Conservation (phyloP, 1,284 basidiomycete genomes). For the Irpex lacteus region DNA sequence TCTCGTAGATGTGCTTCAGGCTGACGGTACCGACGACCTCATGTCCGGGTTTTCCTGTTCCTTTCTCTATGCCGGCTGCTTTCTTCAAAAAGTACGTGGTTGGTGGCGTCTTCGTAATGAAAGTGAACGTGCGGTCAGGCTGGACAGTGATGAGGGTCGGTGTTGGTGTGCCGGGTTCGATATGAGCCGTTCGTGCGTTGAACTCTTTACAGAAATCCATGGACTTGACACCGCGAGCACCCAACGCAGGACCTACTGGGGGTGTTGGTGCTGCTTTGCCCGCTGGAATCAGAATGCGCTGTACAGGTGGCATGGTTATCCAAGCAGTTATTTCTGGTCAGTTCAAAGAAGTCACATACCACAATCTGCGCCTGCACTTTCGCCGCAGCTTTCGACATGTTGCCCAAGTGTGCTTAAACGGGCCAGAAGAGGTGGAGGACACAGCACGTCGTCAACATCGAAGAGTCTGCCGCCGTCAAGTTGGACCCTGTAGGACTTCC, state of each 20-base stretch:
- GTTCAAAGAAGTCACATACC: constrained; percentile 37
- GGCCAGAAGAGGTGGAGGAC: not conserved
- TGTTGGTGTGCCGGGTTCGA: constrained; percentile 84
- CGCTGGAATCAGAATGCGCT: constrained; percentile 89
- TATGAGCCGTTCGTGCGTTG: constrained; percentile 87
- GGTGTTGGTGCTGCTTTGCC: constrained; percentile 96
- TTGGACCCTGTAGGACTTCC: not conserved
- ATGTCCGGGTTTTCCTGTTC: constrained; percentile 77
- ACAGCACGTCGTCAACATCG: not conserved
- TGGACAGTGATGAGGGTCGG: constrained; percentile 92
- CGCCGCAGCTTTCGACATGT: constrained; percentile 57
- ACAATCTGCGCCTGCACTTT: constrained; percentile 62
- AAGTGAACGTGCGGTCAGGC: constrained; percentile 94
- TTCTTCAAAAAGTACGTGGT: constrained; percentile 92
- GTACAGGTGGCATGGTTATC: constrained; percentile 12
- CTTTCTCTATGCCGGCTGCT: constrained; percentile 89
- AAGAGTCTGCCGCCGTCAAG: not conserved
- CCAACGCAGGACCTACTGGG: constrained; percentile 95
- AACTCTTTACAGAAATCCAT: constrained; percentile 99
- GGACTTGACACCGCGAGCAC: constrained; percentile 97
- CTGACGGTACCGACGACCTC: constrained; percentile 80
- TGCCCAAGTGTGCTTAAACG: not conserved
- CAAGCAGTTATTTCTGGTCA: not conserved
- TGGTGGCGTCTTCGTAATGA: constrained; percentile 90
- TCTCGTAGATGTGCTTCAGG: constrained; percentile 98